Conservation (phyloP, 129 eudicot genomes). For the Flaveria linearis region DNA sequence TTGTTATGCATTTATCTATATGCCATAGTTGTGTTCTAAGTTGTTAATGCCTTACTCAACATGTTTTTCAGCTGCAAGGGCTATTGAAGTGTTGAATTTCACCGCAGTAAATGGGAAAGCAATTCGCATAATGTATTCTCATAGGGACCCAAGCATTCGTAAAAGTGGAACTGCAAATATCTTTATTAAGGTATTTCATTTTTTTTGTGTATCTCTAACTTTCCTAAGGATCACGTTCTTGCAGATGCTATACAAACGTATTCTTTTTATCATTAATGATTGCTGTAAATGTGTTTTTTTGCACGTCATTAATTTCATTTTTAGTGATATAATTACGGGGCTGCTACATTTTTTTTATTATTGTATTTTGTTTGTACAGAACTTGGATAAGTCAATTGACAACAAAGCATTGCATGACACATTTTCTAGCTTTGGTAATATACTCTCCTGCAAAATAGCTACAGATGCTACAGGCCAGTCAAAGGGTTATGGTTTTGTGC, state of each 20-base stretch:
- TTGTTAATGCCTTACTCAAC: neutral
- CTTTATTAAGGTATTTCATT: slow-evolving; percentile 60
- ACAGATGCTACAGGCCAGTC: slow-evolving; percentile 49
- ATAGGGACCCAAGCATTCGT: slow-evolving; percentile 72
- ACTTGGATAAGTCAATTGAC: slow-evolving; percentile 56
- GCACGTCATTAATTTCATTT: neutral
- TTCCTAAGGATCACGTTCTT: neutral
- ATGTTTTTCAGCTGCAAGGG: slow-evolving; percentile 60
- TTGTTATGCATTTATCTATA: neutral
- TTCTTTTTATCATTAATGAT: neutral
- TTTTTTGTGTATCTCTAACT: neutral
- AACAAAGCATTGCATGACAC: slow-evolving; percentile 50
- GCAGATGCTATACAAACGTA: neutral
- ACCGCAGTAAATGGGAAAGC: slow-evolving; percentile 69
- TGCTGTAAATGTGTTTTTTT: neutral
- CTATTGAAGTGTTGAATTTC: slow-evolving; percentile 69
- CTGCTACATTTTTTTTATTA: neutral
- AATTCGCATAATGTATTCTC: slow-evolving; percentile 71
- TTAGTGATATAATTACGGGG: neutral
- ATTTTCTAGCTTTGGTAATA: slow-evolving; percentile 48
- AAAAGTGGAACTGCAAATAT: slow-evolving; percentile 82
- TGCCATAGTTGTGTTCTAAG: neutral
- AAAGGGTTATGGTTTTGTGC: slow-evolving; percentile 65
- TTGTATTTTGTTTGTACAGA: slow-evolving; percentile 36
- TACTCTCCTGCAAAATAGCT: slow-evolving; percentile 52